Conservation (phyloP, 495 filamentous ascomycete genomes). For the Filosporella fistucella region DNA sequence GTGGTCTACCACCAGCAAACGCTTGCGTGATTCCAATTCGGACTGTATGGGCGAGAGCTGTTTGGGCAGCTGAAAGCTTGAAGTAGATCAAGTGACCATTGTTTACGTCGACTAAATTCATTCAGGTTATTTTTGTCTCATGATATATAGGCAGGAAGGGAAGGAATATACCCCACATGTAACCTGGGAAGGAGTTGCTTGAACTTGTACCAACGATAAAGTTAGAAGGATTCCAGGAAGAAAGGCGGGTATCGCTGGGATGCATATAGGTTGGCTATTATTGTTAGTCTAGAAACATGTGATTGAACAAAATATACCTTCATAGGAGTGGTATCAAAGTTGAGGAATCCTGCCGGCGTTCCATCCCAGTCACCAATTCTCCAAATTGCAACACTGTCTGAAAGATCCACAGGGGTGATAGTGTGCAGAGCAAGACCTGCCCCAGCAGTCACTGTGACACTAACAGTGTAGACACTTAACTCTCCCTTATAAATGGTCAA, state of each 20-base stretch:
- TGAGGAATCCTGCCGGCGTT: not conserved
- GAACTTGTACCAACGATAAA: not conserved
- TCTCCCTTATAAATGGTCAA: not conserved
- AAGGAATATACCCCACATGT: no score
- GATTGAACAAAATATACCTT: no score
- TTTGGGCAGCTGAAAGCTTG: not conserved
- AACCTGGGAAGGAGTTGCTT: not conserved
- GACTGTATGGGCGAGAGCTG: not conserved
- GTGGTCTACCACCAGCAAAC: not conserved
- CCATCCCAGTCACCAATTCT: not conserved
- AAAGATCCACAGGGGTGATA: not conserved
- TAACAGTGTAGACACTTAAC: not conserved
- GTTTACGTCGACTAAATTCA: constrained; percentile 2
- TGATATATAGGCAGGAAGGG: no score
- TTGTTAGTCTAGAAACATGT: no score
- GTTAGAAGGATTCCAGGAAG: not conserved
- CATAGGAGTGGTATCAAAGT: constrained; percentile 1
- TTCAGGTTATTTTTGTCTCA: no score
- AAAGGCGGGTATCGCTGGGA: not conserved
- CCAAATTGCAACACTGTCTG: not conserved
- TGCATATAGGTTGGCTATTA: constrained; percentile 1
- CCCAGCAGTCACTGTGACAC: not conserved
- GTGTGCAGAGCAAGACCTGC: not conserved
- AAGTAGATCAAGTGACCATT: constrained; percentile 1
- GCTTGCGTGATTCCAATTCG: not conserved